Conservation (phyloP, 225 moss, liverwort and hornwort species). For the Asterella californica region DNA sequence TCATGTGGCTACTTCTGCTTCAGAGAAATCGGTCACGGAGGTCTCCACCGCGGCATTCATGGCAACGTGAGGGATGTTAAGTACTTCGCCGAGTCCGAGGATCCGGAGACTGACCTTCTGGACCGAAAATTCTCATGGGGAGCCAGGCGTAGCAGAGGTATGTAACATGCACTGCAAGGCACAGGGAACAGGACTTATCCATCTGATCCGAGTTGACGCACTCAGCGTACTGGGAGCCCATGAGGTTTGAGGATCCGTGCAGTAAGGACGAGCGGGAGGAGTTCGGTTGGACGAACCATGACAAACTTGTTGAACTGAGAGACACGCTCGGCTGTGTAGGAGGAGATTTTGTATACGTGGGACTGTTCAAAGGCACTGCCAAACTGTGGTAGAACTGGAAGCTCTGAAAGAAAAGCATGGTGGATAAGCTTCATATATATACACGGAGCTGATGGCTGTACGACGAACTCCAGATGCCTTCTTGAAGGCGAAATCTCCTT, state of each 20-base stretch:
- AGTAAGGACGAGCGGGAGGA: constrained; percentile 26
- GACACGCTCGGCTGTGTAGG: no score
- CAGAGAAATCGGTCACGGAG: constrained; percentile 32
- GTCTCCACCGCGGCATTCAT: constrained; percentile 35
- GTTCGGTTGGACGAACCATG: no score
- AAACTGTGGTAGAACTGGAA: no score
- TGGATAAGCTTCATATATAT: no score
- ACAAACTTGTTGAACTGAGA: no score
- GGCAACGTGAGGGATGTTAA: constrained; percentile 39
- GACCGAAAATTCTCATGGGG: constrained; percentile 48
- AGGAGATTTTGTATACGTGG: no score
- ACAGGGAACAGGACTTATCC: constrained; percentile 44
- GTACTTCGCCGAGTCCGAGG: constrained; percentile 30
- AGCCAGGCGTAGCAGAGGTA: constrained; percentile 47
- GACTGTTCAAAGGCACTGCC: no score
- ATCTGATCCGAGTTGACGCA: constrained; percentile 41
- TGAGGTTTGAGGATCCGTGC: constrained; percentile 50
- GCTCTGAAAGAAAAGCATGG: no score
- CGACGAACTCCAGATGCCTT: no score
- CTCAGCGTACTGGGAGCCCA: constrained; percentile 36
- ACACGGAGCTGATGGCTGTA: no score
- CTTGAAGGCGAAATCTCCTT: no score
- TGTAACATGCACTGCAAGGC: constrained; percentile 52
- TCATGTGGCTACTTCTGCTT: constrained; percentile 45
- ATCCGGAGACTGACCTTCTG: constrained; percentile 39